Base-by-base conservation (phyloP, 805 yeast species). In the Cyberlindnera misumaiensis region DNA sequence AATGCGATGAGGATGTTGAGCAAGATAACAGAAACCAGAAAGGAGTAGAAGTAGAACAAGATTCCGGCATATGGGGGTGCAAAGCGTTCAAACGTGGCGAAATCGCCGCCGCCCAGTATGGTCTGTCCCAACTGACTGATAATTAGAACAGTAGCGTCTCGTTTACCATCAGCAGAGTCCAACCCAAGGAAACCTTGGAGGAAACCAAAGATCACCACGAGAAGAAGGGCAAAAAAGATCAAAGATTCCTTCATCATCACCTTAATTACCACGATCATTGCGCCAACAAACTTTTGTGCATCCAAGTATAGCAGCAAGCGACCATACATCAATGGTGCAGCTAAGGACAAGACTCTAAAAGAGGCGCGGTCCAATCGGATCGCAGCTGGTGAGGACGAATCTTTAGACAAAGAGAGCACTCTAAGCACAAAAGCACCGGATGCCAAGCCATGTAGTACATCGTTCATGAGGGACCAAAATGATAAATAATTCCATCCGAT, bases 31-130 rank as follows among this genome's bases (percentile, higher is more conserved):
- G 81, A 64, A 34, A 86, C 80, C 36, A 83, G 70, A 56, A 87
- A 87, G 4, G 85, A 75, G 68, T 83, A 87, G 36, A 74, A 61
- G 66, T 84, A 86, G 58, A 83, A 87, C 38, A 87, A 65, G 4
- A 86, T 62, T n/a, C 77, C 74, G 0, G 95, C 95, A 58, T 83
- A 87, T 5, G 96, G 96, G 13, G 86, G 84, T 0, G 86, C 88
- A 56, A 87, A 80, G 38, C 73, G 64, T 29, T 75, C 77, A 49
- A 84, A 80, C 35, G 81, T 78, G 25, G 67, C 73, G 52, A 85
- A 84, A 41, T 79, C 78, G 2, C 93, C 83, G 5, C 77, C 80
- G 9, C 88, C 87, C 42, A 87, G 66, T 8, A 88, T 75, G 0
- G 93, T 82, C 42, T 80, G 75, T 30, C 82, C 67, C 62, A 87